phyloP scores from a whole-genome alignment of 1,284 basidiomycete species.

The Pseudozyma hubeiensis region DNA sequence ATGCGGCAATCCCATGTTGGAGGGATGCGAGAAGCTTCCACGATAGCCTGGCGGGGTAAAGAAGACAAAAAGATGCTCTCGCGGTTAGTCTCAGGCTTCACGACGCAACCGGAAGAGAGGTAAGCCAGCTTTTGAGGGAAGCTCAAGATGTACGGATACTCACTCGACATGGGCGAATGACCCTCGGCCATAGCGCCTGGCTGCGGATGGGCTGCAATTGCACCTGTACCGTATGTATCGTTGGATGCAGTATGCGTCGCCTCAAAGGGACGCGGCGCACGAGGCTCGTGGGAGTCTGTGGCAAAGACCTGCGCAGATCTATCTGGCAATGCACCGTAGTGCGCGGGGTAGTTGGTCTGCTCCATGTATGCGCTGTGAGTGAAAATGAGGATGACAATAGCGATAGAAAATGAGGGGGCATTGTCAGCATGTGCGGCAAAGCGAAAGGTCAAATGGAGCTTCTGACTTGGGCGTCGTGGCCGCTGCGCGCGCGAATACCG shows the following conservation, averaged over 20 bases:
- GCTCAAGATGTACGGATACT: constrained; percentile 4
- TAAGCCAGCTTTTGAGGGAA: background rate
- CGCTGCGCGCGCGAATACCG: no score
- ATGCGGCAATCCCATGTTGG: constrained; percentile 41
- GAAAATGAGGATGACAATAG: background rate
- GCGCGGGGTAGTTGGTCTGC: constrained; percentile 34
- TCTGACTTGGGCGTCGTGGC: no score
- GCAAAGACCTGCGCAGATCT: constrained; percentile 39
- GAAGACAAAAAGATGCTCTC: background rate
- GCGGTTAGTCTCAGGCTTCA: background rate
- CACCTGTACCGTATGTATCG: constrained; percentile 32
- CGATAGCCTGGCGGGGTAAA: constrained; percentile 31
- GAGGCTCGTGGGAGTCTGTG: constrained; percentile 42
- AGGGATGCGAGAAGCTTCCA: constrained; percentile 46
- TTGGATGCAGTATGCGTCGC: constrained; percentile 24
- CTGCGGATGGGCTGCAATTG: constrained; percentile 32
- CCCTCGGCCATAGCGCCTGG: constrained; percentile 26
- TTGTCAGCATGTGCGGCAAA: constrained; percentile 1
- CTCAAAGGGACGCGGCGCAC: constrained; percentile 46
- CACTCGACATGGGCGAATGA: constrained; percentile 49
- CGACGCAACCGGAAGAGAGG: background rate
- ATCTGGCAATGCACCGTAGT: constrained; percentile 42
- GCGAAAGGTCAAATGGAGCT: no score
- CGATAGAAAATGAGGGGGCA: background rate
- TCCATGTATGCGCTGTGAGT: constrained; percentile 46